phyloP scores from a whole-genome alignment of 345 rosid genomes.

The Linum tenue region DNA sequence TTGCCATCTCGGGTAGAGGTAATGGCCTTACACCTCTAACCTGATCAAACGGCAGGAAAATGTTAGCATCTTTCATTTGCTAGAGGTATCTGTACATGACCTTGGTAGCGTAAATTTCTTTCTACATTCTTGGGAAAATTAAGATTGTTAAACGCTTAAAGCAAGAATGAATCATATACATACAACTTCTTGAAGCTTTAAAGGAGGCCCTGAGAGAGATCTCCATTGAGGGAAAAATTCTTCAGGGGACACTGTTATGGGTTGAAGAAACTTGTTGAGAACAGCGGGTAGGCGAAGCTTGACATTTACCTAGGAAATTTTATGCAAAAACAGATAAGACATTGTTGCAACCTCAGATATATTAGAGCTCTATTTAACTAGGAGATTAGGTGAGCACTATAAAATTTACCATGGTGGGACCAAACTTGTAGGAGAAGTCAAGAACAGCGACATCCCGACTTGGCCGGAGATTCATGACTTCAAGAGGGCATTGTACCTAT shows the following conservation, averaged over 20 bases:
- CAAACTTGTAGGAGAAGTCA: constrained; percentile 84
- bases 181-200: constrained; percentile 99
- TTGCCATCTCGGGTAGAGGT: constrained; percentile 79
- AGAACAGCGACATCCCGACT: constrained; percentile 96
- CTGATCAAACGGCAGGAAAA: constrained; percentile 35
- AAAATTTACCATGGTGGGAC: constrained; percentile 47
- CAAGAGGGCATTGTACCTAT: constrained; percentile 96
- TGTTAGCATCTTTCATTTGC: not conserved
- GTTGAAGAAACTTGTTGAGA: constrained; percentile 86
- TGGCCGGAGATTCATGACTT: constrained; percentile 69
- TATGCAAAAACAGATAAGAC: constrained; percentile 8
- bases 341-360: too few species aligned
- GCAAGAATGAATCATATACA: constrained; percentile 21
- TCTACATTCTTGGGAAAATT: too few species aligned
- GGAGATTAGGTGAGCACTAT: too few species aligned
- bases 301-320: constrained; percentile 51
- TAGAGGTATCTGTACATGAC: not conserved
- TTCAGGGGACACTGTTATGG: constrained; percentile 60
- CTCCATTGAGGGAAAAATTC: constrained; percentile 98
- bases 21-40: constrained; percentile 81
- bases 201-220: constrained; percentile 86
- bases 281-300: constrained; percentile 94
- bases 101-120: not conserved
- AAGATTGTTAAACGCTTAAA: too few species aligned
- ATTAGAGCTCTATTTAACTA: too few species aligned